Percentiles rank a stretch among this genome's conserved stretches.
Conservation (phyloP, 495 filamentous ascomycete species). For the Thermochaetoides thermophila region DNA sequence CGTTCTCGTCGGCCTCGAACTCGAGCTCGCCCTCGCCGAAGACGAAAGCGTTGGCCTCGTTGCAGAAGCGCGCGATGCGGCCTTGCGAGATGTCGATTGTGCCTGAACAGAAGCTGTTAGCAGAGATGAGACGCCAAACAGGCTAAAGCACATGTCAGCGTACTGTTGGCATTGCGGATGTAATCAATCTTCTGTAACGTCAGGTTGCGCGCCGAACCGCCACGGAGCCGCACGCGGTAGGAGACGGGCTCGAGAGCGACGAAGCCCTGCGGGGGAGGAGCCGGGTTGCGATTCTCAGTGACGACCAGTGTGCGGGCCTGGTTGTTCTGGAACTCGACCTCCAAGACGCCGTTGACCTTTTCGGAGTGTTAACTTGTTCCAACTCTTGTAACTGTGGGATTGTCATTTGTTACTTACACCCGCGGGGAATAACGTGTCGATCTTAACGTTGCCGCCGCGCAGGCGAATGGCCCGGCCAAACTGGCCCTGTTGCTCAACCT, state of each 20-base stretch:
- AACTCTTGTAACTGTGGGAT: no score
- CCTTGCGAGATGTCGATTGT: constrained; percentile 20
- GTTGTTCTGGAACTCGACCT: constrained; percentile 24
- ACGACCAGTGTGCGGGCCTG: constrained; percentile 16
- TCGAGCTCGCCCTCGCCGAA: constrained; percentile 26
- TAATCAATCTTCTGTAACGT: constrained; percentile 28
- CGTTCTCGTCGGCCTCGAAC: constrained; percentile 32
- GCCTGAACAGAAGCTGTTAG: no score
- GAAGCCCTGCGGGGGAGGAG: constrained; percentile 20
- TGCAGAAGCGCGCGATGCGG: constrained; percentile 18
- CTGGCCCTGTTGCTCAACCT: constrained; percentile 13
- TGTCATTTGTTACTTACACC: no score
- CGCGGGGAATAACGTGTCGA: constrained; percentile 15
- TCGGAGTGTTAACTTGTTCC: not conserved
- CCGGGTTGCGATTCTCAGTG: constrained; percentile 22
- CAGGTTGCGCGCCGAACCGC: constrained; percentile 15
- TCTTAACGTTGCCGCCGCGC: constrained; percentile 15
- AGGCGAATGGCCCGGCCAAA: constrained; percentile 14
- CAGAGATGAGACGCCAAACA: no score
- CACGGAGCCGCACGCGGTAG: constrained; percentile 19
- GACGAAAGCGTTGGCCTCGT: constrained; percentile 21
- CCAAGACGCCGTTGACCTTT: constrained; percentile 19
- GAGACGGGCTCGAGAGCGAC: constrained; percentile 20
- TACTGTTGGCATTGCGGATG: constrained; percentile 18
- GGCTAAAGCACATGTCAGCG: not conserved